Percentiles rank a stretch among this genome's conserved stretches.
These are phyloP conservation scores for Diaporthe humulicola DNA, from an alignment of 2,329 filamentous ascomycete genomes.

Conservation along the genomic window DNA sequence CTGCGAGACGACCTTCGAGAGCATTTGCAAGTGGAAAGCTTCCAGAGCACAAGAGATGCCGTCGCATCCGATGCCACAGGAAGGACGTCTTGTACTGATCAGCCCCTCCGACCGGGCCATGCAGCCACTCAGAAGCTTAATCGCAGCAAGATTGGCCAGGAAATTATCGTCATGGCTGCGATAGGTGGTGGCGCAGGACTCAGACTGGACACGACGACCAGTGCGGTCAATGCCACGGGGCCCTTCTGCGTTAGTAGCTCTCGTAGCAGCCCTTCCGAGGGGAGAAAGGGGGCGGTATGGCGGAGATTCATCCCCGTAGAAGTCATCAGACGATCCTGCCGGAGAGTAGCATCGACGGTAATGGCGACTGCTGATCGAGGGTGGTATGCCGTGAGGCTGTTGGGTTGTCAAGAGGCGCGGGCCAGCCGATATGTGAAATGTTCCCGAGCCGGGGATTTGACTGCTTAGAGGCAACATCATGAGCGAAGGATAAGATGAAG, in stretches of 20 bases:
- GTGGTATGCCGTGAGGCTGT: neutral
- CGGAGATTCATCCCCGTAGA: neutral
- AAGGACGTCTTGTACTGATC: neutral
- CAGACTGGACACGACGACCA: constrained; percentile 9
- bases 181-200: neutral
- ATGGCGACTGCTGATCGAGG: neutral
- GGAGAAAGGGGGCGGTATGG: neutral
- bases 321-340: neutral
- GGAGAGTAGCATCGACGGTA: neutral
- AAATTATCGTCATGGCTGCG: neutral
- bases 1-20: neutral
- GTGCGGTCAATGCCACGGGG: neutral
- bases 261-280: too few relatives aligned
- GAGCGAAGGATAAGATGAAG: neutral
- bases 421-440: neutral
- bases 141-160: constrained; percentile 37
- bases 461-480: neutral
- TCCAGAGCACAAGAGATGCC: neutral
- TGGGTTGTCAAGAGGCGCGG: neutral
- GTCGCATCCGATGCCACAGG: neutral
- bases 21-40: neutral
- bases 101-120: neutral
- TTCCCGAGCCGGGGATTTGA: neutral
- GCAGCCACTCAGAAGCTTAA: constrained; percentile 37
- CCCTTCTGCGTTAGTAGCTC: neutral